Evolutionary conservation across 805 yeast species (phyloP).

Genomic region (Ogataea glucozyma): DNA sequence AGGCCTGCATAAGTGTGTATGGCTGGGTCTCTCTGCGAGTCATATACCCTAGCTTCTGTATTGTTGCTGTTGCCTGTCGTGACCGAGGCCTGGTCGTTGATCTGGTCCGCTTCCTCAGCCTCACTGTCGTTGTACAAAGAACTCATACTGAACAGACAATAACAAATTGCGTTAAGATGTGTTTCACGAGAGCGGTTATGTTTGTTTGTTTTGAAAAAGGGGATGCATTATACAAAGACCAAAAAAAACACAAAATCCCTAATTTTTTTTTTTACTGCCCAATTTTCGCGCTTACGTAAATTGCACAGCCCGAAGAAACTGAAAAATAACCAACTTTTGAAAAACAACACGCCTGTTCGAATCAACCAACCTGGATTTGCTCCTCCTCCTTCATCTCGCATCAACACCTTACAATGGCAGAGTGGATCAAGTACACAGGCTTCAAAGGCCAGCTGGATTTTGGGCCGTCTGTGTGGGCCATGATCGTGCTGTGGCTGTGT

Average conservation of each 20-base stretch:
- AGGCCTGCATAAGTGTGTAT: conserved; percentile 14
- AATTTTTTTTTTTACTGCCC: background rate
- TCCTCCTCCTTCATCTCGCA: too few relatives aligned
- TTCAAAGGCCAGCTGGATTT: conserved; percentile 29
- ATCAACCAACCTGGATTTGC: background rate
- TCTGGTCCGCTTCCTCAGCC: conserved; percentile 13
- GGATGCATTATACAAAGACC: background rate
- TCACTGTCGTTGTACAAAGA: conserved; percentile 12
- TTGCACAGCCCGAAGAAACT: conserved; percentile 1
- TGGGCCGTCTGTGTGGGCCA: conserved; percentile 44
- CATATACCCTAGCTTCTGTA: conserved; percentile 12
- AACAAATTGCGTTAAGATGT: too few relatives aligned
- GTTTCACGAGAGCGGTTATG: conserved; percentile 4
- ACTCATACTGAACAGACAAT: too few relatives aligned
- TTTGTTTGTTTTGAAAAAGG: background rate
- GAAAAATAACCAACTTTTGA: background rate
- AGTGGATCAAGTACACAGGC: conserved; percentile 28
- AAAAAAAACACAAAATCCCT: conserved; percentile 1
- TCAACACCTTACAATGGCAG: conserved; percentile 11
- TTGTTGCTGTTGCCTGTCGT: conserved; percentile 12
- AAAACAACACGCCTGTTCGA: background rate
- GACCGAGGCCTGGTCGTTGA: conserved; percentile 20
- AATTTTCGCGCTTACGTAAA: background rate
- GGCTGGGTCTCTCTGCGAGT: conserved; percentile 20
- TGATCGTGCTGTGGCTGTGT: conserved; percentile 46